Conservation (phyloP, 306 rosid genomes). For the Gastrolobium villosum region DNA sequence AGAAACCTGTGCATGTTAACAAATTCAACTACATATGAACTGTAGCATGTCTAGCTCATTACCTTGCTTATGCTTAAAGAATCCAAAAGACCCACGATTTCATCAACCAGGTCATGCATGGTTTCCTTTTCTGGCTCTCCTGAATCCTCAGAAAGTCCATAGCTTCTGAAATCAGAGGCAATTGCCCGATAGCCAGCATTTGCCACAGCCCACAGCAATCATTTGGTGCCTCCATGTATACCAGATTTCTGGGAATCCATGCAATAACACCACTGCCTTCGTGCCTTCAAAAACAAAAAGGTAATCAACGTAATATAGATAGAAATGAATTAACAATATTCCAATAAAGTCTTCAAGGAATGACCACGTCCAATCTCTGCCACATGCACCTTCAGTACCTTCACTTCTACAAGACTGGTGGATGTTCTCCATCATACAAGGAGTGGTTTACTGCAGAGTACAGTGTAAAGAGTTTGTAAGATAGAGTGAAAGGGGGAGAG, state of each 20-base stretch:
- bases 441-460: background rate
- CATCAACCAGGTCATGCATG: constrained; percentile 57
- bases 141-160: constrained; percentile 82
- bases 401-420: constrained; percentile 65
- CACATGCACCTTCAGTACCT: constrained; percentile 74
- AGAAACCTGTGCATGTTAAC: background rate
- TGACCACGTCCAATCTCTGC: constrained; percentile 70
- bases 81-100: constrained; percentile 63
- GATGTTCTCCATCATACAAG: constrained; percentile 64
- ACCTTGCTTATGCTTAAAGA: constrained; percentile 66
- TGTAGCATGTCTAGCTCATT: background rate
- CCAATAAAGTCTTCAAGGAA: background rate
- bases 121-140: constrained; percentile 62
- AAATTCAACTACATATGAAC: background rate
- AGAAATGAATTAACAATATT: background rate
- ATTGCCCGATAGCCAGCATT: constrained; percentile 72
- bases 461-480: background rate
- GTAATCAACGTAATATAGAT: background rate
- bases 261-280: constrained; percentile 75
- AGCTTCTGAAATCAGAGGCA: constrained; percentile 78
- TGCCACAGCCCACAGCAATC: constrained; percentile 60
- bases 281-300: constrained; percentile 52
- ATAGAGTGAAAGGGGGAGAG: background rate
- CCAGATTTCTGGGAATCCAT: constrained; percentile 90
- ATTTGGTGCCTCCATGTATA: constrained; percentile 85